A percentile compares a stretch with the other conserved stretches of the same genome.
phyloP scores from a whole-genome alignment of 1,284 basidiomycete species.

The Porodaedalea pini region DNA sequence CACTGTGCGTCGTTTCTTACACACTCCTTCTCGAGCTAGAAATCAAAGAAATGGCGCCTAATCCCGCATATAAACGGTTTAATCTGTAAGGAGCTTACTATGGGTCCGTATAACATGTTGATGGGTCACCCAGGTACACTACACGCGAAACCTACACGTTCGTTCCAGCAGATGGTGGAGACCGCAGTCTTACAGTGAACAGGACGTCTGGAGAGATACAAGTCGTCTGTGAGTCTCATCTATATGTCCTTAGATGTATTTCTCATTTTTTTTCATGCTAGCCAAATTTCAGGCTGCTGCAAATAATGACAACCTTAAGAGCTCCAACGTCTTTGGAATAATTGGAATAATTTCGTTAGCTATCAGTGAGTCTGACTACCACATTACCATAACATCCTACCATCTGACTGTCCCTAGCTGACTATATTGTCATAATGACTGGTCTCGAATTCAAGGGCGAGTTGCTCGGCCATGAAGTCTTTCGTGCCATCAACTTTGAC shows the following conservation, averaged over 20 bases:
- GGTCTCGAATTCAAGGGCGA: constrained; percentile 77
- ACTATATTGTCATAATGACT: constrained; percentile 91
- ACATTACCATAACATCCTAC: constrained; percentile 2
- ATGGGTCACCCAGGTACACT: constrained; percentile 8
- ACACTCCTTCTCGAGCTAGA: background rate
- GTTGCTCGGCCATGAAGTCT: constrained; percentile 83
- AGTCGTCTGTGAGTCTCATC: constrained; percentile 53
- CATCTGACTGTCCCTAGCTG: constrained; percentile 51
- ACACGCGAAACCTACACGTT: constrained; percentile 57
- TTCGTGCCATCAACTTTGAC: constrained; percentile 88
- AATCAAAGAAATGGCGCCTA: constrained; percentile 25
- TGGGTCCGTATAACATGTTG: background rate
- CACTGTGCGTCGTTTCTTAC: background rate
- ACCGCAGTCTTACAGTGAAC: constrained; percentile 65
- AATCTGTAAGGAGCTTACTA: constrained; percentile 47
- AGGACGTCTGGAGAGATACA: constrained; percentile 69
- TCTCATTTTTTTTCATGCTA: background rate
- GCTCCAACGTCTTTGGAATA: constrained; percentile 49
- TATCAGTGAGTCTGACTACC: constrained; percentile 57
- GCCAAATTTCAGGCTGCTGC: constrained; percentile 13
- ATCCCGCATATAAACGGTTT: constrained; percentile 63
- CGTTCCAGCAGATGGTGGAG: constrained; percentile 58
- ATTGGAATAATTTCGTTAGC: constrained; percentile 83
- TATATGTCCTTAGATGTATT: background rate
- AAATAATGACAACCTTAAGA: constrained; percentile 10